phyloP scores from a whole-genome alignment of 1,284 basidiomycete genomes.

The Cryptococcus sp. region DNA sequence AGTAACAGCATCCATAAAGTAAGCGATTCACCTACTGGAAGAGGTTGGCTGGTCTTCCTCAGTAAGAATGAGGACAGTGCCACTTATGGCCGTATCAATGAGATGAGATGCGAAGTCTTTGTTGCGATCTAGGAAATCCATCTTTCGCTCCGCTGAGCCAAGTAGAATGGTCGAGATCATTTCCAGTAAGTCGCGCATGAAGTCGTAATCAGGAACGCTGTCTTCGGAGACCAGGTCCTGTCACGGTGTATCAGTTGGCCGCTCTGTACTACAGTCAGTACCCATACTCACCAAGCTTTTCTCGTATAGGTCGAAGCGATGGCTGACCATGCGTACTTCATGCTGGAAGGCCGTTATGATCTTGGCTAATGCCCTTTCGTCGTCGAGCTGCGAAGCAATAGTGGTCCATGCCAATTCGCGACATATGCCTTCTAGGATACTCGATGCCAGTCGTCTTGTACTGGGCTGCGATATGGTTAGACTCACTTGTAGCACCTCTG shows the following conservation, averaged over 20 bases:
- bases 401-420: neutral
- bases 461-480: neutral
- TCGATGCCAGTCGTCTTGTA: slow-evolving; percentile 27
- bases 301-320: slow-evolving; percentile 29
- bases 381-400: neutral
- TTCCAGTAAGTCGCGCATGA: slow-evolving; percentile 4
- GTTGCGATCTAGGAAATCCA: neutral
- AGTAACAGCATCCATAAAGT: neutral
- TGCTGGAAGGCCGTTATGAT: slow-evolving; percentile 10
- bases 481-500: too few relatives aligned
- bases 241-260: neutral
- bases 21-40: neutral
- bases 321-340: slow-evolving; percentile 14
- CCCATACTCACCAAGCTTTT: slow-evolving; percentile 32
- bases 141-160: neutral
- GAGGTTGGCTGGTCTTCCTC: neutral
- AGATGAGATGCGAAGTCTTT: neutral
- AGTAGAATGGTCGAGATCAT: slow-evolving; percentile 2
- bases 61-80: slow-evolving; percentile 1
- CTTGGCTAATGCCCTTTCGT: neutral
- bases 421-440: slow-evolving; percentile 12
- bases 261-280: neutral
- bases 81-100: slow-evolving; percentile 4
- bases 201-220: slow-evolving; percentile 6
- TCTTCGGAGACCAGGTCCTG: slow-evolving; percentile 14